Percentiles rank a stretch among this genome's conserved stretches.
These are phyloP conservation scores for Tritrichomonas foetus DNA, from an alignment of 208 protist species.

Conservation along the genomic window DNA sequence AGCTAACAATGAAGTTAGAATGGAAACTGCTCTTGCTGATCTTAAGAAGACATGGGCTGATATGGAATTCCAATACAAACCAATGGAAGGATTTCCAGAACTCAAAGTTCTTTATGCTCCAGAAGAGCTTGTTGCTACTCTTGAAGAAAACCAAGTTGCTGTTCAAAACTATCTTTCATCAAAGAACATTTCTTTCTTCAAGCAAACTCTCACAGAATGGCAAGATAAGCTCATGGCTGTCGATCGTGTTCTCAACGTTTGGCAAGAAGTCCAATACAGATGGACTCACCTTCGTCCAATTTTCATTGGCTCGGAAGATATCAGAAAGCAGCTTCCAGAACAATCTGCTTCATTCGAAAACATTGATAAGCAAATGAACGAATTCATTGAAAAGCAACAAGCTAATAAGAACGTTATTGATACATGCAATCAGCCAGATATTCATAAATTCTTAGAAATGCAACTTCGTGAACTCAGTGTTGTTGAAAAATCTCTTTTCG, in stretches of 20 bases:
- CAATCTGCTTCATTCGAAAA: conserved; percentile 70
- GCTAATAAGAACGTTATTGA: conserved; percentile 60
- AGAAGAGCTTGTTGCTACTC: conserved; percentile 46
- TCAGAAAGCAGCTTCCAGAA: conserved; percentile 87
- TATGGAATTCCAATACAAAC: conserved; percentile 77
- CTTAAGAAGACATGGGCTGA: conserved; percentile 82
- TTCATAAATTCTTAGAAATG: conserved; percentile 54
- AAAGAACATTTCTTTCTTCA: conserved; percentile 86
- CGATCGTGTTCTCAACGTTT: conserved; percentile 84
- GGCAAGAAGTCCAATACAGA: conserved; percentile 87
- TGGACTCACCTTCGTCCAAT: conserved; percentile 94
- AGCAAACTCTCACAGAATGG: conserved; percentile 79
- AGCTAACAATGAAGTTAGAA: conserved; percentile 81
- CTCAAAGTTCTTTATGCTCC: conserved; percentile 35
- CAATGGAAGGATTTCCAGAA: conserved; percentile 80
- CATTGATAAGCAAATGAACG: conserved; percentile 35
- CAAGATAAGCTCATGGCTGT: conserved; percentile 84
- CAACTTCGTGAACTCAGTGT: not conserved
- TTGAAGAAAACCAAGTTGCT: conserved; percentile 60
- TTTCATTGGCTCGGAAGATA: conserved; percentile 92
- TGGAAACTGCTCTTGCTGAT: conserved; percentile 86
- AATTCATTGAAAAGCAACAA: conserved; percentile 31
- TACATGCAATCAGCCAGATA: conserved; percentile 70
- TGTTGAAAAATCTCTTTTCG: conserved; percentile 26
- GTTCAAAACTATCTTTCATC: conserved; percentile 80